Conservation (phyloP, 73 alveolate species). For the Urostyla sp. region DNA sequence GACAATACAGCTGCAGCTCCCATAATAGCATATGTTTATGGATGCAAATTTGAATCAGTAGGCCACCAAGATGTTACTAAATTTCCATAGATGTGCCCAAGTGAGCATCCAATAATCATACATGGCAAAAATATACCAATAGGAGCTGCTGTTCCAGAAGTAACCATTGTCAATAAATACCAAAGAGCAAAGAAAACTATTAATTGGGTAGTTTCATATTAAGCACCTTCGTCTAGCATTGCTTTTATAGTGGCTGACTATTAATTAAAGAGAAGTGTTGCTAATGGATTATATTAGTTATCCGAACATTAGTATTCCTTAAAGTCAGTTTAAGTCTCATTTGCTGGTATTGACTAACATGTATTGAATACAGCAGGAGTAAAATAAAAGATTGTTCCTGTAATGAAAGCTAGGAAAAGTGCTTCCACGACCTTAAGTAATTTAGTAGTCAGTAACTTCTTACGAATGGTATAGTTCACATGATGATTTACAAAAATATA, state of each 20-base stretch:
- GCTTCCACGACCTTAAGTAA: slow-evolving; percentile 44
- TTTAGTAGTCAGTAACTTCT: slow-evolving; percentile 48
- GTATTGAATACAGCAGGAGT: background rate
- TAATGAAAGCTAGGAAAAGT: background rate
- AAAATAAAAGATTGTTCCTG: slow-evolving; percentile 33
- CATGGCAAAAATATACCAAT: slow-evolving; percentile 80
- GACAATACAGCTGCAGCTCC: slow-evolving; percentile 78
- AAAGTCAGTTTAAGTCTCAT: background rate
- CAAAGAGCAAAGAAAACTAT: slow-evolving; percentile 22
- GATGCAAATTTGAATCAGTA: background rate
- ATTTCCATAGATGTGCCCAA: slow-evolving; percentile 3
- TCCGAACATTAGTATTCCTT: slow-evolving; percentile 39
- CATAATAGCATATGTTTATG: slow-evolving; percentile 67
- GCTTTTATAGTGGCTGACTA: slow-evolving; percentile 31
- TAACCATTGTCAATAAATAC: slow-evolving; percentile 47
- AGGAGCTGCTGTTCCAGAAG: slow-evolving; percentile 81
- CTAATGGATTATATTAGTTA: slow-evolving; percentile 49
- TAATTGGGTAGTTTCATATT: background rate
- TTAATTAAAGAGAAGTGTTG: slow-evolving; percentile 51
- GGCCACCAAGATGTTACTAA: background rate
- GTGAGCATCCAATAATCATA: slow-evolving; percentile 41
- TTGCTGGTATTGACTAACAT: slow-evolving; percentile 12
- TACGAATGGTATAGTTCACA: slow-evolving; percentile 23
- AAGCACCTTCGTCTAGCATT: slow-evolving; percentile 2
- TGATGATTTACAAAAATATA: slow-evolving; percentile 21